A percentile compares a stretch with the other conserved stretches of the same genome.
phyloP scores from a whole-genome alignment of 306 rosid species.

The Ceratonia siliqua region DNA sequence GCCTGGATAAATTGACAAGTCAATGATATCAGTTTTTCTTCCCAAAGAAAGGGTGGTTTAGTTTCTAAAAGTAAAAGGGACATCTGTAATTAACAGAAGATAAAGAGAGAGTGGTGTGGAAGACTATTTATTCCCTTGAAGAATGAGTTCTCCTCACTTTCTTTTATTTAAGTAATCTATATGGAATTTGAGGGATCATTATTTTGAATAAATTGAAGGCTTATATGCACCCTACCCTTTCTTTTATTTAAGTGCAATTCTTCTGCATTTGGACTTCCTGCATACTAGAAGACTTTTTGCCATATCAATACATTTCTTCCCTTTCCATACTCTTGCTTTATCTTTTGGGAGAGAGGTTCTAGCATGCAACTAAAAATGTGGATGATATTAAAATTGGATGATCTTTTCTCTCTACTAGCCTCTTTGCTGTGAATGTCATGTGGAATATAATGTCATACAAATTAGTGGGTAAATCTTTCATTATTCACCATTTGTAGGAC shows the following conservation, averaged over 20 bases:
- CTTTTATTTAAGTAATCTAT: neutral
- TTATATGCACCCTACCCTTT: neutral
- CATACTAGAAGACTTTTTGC: conserved; percentile 8
- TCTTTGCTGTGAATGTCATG: neutral
- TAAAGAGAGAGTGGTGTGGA: neutral
- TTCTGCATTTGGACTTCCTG: neutral
- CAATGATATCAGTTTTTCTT: neutral
- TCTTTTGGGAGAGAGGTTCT: neutral
- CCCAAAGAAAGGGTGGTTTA: conserved; percentile 12
- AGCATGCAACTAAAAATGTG: neutral
- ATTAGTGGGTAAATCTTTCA: neutral
- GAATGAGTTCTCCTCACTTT: conserved; percentile 4
- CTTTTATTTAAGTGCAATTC: conserved; percentile 21
- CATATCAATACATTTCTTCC: conserved; percentile 1
- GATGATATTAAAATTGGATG: conserved; percentile 1
- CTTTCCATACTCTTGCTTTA: neutral
- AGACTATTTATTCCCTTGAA: neutral
- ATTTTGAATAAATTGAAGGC: neutral
- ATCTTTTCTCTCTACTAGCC: conserved; percentile 22
- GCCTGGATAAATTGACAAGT: neutral
- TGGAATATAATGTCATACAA: neutral
- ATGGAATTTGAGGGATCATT: neutral
- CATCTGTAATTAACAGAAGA: neutral
- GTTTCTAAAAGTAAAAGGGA: neutral
- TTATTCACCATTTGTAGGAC: neutral